phyloP scores from a whole-genome alignment of 2,329 filamentous ascomycete genomes.

The Cladosporium sp. region DNA sequence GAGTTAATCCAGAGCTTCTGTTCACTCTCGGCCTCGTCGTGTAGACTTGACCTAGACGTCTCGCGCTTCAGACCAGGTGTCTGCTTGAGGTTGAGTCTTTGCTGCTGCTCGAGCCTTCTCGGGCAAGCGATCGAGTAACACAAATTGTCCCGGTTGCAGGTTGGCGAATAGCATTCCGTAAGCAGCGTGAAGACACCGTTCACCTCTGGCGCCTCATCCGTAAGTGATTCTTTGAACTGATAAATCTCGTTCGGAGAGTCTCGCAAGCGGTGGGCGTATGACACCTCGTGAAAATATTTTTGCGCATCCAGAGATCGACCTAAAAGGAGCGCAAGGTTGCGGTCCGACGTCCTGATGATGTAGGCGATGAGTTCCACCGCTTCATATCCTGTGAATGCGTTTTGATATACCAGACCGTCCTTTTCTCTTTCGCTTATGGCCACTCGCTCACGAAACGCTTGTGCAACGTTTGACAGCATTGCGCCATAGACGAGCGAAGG shows the following conservation, averaged over 20 bases:
- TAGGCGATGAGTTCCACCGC: slow-evolving; percentile 93
- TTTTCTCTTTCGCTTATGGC: slow-evolving; percentile 84
- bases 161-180: slow-evolving; percentile 96
- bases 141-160: slow-evolving; percentile 87
- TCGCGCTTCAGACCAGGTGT: slow-evolving; percentile 76
- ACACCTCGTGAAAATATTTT: slow-evolving; percentile 99
- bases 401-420: slow-evolving; percentile 95
- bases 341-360: slow-evolving; percentile 94
- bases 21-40: slow-evolving; percentile 80
- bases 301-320: slow-evolving; percentile 92
- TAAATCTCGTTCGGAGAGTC: slow-evolving; percentile 95
- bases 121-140: slow-evolving; percentile 99
- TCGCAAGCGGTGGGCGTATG: slow-evolving; percentile 89
- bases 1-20: slow-evolving; percentile 99
- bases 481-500: slow-evolving; percentile 91
- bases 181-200: slow-evolving; percentile 95
- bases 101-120: slow-evolving; percentile 86
- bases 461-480: slow-evolving; percentile 83
- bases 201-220: slow-evolving; percentile 77
- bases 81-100: slow-evolving; percentile 85
- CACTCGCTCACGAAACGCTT: slow-evolving; percentile 87
- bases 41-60: slow-evolving; percentile 63
- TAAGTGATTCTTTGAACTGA: slow-evolving; percentile 88
- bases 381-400: slow-evolving; percentile 90
- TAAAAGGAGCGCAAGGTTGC: slow-evolving; percentile 84